phyloP scores from a whole-genome alignment of 345 rosid genomes.

The Salix dunnii region DNA sequence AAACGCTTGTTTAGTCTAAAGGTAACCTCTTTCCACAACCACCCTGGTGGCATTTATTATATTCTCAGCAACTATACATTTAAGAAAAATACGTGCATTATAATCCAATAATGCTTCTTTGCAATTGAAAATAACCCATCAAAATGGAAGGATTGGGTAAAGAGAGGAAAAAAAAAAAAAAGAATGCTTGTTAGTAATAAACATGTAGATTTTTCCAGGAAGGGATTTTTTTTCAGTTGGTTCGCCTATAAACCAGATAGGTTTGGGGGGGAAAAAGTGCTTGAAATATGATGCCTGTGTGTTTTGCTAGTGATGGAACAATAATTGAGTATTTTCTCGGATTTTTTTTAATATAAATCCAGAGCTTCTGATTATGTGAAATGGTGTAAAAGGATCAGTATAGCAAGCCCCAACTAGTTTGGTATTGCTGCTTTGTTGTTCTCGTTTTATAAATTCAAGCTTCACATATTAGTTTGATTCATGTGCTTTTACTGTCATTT shows the following conservation, averaged over 20 bases:
- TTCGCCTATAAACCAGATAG: no score
- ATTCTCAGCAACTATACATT: background rate
- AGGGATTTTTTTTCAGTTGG: no score
- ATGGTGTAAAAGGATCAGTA: background rate
- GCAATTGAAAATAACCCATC: background rate
- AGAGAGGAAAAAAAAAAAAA: background rate
- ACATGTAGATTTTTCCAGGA: background rate
- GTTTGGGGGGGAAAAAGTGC: no score
- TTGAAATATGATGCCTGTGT: background rate
- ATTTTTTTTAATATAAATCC: background rate
- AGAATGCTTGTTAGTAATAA: background rate
- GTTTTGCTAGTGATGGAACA: background rate
- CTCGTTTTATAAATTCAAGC: background rate
- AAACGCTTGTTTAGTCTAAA: constrained; percentile 63
- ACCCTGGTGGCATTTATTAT: no score
- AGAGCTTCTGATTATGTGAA: background rate
- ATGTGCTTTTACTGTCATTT: background rate
- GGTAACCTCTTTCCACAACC: constrained; percentile 33
- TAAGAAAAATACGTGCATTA: background rate
- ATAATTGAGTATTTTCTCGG: background rate
- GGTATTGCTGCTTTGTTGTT: background rate
- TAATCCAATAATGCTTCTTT: background rate
- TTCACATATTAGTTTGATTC: background rate
- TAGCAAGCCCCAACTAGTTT: background rate
- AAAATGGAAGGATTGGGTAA: background rate